Base-by-base conservation (phyloP, 345 rosid species). In the Hevea brasiliensis region DNA sequence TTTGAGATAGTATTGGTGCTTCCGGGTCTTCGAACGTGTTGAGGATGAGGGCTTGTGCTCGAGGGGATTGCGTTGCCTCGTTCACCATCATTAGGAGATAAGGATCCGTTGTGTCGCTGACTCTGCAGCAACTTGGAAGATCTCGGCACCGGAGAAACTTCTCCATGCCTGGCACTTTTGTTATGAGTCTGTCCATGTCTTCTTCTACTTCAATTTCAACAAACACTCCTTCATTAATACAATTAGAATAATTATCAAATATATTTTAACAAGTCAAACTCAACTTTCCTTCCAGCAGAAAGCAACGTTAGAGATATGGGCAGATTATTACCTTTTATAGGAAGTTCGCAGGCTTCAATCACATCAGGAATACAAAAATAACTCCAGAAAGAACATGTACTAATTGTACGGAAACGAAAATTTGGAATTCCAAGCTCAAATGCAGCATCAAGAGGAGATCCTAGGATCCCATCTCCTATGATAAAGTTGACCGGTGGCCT, bases 1-100 rank as follows among this genome's bases (percentile, higher is more conserved):
- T 88, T 3, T 60, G 81, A 12, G 87, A 48, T 27, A 93, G 54
- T 44, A 87, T 84, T 6, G 85, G 82, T 29, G 51, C 78, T 57
- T 91, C 97, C 0, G 89, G 85, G 66, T 87, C 91, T 67, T 87
- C 88, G 21, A 88, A 81, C 0, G 91, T 88, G 90, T 91, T 87
- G 59, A 93, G 78, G 44, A 93, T 86, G 6, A 93, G 71, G n/a
- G 79, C 94, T 24, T 70, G 71, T 10, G 85, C 87, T 59, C 32
- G 42, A 1, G 79, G 40, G 75, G 78, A 75, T 58, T 14, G 64
- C 68, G 59, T 65, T 6, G 90, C 80, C 79, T 76, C 74, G 11
- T 64, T 72, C 3, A 53, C 67, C 1, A 81, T 3, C 10, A 67
- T 20, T 42, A 77, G 82, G 8, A 77, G 63, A 8, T 0, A 0